Base-by-base conservation (phyloP, 805 yeast species). In the Starmerella stigmatis region DNA sequence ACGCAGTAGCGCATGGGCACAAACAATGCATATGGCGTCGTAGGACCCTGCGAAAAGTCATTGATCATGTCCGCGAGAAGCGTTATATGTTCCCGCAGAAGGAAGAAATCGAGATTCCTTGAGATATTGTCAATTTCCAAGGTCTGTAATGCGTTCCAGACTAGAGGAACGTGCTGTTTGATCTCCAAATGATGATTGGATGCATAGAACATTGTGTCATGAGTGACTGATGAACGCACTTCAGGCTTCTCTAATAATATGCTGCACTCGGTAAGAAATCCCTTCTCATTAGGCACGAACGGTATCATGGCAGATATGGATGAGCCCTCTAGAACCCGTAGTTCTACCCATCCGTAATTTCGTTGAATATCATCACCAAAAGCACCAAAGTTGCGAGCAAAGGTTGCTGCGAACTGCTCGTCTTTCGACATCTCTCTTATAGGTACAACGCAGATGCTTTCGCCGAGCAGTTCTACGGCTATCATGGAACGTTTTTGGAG, bases 281-380 rank as follows among this genome's bases (percentile, higher is more conserved):
- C 81, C 3, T 62, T 63, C 0, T 73, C n/a, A 64, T 13, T 23
- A 6, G 0, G 92, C 9, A 43, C 11, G 17, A 43, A 42, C 1
- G 52, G 53, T 12, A 73, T 63, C 15, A 64, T 66, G 11, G 67
- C 60, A 3, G 68, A 57, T 1, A 80, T 56, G 0, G 68, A 67
- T 0, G 94, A 73, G 0, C 72, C 76, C 15, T 67, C 65, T 3
- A 69, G 70, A 33, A 79, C 63, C 48, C 78, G 79, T 16, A 86
- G 44, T 56, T 89, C 96, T 3, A 92, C 49, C 98, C 98, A 92
- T 0, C 96, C 97, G 66, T 81, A 92, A 1, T 94, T 81, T 39
- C 92, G 67, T 22, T 51, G 52, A 7, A 45, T 35, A 5, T 50
- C 48, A 10, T 46, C 49, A 3, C 50, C 53, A 17, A 39, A 42